These are phyloP conservation scores for Metarhizium robertsii DNA, from an alignment of 2,329 filamentous ascomycete genomes.

Conservation along the genomic window DNA sequence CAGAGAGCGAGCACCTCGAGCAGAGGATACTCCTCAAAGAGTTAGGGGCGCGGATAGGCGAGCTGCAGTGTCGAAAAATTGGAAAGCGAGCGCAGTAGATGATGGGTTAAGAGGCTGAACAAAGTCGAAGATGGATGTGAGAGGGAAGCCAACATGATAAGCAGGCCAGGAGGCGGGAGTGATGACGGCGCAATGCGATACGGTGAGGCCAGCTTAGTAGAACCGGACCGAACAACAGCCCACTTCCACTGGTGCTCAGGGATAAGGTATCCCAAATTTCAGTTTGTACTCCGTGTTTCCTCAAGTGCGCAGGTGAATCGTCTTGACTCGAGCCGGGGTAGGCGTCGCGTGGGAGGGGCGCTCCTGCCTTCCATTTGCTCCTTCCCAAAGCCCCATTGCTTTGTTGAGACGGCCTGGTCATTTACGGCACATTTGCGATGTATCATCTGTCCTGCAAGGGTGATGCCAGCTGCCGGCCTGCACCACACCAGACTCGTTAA, in stretches of 20 bases:
- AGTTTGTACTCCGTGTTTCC: not conserved
- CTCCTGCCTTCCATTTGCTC: not conserved
- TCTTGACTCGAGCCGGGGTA: not conserved
- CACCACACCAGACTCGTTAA: not conserved
- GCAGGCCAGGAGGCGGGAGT: not conserved
- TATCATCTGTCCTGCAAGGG: not conserved
- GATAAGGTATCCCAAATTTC: not conserved
- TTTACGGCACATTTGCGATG: not conserved
- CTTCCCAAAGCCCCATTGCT: not conserved
- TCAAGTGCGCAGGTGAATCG: not conserved
- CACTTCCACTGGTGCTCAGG: not conserved
- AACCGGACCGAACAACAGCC: not conserved
- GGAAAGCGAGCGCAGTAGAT: too few species aligned
- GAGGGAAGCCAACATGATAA: not conserved
- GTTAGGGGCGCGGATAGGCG: not conserved
- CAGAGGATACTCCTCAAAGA: not conserved
- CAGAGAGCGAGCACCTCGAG: not conserved
- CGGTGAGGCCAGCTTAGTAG: not conserved
- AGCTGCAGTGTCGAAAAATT: too few species aligned
- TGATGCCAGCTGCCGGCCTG: not conserved
- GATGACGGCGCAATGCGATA: not conserved
- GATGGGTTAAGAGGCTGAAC: not conserved
- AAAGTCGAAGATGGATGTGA: not conserved
- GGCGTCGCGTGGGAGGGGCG: not conserved
- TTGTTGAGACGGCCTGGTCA: not conserved